A percentile compares a stretch with the other conserved stretches of the same genome.
These are phyloP conservation scores for Paspalum vaginatum DNA, from an alignment of 176 grass and related monocot species.

Conservation along the genomic window DNA sequence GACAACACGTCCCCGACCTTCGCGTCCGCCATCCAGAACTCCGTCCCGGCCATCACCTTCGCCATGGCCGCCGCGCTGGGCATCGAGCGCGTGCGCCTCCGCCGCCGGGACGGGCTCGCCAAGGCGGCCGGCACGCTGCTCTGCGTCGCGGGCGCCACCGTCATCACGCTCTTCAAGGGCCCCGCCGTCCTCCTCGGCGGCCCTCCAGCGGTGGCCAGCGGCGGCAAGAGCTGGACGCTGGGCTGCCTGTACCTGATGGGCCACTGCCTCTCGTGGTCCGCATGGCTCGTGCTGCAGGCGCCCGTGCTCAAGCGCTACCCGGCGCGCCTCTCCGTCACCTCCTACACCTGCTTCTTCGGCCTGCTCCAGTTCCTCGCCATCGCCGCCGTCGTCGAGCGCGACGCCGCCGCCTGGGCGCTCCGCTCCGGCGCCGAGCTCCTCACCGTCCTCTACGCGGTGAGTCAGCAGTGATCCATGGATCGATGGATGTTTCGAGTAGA, in stretches of 20 bases:
- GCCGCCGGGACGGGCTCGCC: conserved; percentile 74
- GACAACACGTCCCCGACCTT: conserved; percentile 92
- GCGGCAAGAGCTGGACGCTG: conserved; percentile 78
- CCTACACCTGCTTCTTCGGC: conserved; percentile 15
- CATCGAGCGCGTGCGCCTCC: conserved; percentile 79
- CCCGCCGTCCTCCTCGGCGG: neutral
- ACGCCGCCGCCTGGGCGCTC: neutral
- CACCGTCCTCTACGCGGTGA: conserved; percentile 37
- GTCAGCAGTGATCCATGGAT: neutral
- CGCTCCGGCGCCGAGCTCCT: neutral
- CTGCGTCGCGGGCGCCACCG: neutral
- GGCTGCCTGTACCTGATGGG: conserved; percentile 91
- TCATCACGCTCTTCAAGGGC: conserved; percentile 6
- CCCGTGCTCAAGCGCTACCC: conserved; percentile 13
- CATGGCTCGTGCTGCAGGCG: conserved; percentile 2
- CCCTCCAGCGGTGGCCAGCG: neutral
- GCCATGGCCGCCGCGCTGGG: conserved; percentile 81
- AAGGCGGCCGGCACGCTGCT: conserved; percentile 57
- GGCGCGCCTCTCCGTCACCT: neutral
- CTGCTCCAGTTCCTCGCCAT: conserved; percentile 12
- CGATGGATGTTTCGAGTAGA: neutral
- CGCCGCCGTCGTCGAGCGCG: conserved; percentile 4
- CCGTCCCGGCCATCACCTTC: conserved; percentile 95
- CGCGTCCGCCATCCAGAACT: conserved; percentile 96
- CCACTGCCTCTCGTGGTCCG: conserved; percentile 91